Conservation (phyloP, 1,139 yeast species). For the Candida buenavistaensis region DNA sequence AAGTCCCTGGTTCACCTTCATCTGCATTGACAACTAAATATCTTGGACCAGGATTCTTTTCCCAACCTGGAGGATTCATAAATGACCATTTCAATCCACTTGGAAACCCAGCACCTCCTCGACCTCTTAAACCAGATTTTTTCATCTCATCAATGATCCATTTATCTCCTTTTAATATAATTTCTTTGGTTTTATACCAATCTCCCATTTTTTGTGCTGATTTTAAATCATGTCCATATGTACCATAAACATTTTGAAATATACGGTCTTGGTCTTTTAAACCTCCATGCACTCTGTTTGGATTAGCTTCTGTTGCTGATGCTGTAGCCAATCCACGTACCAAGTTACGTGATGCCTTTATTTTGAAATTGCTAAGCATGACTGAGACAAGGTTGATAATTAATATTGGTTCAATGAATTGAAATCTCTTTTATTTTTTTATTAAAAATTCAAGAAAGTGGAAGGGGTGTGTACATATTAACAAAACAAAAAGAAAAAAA, state of each 20-base stretch:
- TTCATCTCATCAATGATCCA: constrained; percentile 89
- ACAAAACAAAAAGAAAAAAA: too few relatives aligned
- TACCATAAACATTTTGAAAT: constrained; percentile 77
- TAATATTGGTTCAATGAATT: constrained; percentile 1
- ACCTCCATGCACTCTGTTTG: constrained; percentile 70
- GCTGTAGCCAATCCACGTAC: constrained; percentile 43
- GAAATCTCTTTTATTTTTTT: too few relatives aligned
- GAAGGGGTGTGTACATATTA: too few relatives aligned
- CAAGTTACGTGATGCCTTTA: constrained; percentile 14
- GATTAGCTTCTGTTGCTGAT: constrained; percentile 49
- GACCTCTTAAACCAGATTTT: constrained; percentile 81
- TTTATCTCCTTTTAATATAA: constrained; percentile 74
- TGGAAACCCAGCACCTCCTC: constrained; percentile 95
- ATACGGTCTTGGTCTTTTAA: constrained; percentile 81
- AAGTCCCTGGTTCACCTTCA: constrained; percentile 93
- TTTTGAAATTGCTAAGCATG: constrained; percentile 25
- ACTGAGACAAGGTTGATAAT: constrained; percentile 2
- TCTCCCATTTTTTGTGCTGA: constrained; percentile 80
- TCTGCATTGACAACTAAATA: constrained; percentile 87
- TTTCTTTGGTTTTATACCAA: constrained; percentile 89
- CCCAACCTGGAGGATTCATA: constrained; percentile 96
- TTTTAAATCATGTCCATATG: constrained; percentile 72
- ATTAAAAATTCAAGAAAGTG: too few relatives aligned
- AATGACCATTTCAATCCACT: constrained; percentile 89
- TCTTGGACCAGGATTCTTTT: constrained; percentile 80